phyloP scores from a whole-genome alignment of 352 stramenopile genomes.

The Blastocystis sp. region DNA sequence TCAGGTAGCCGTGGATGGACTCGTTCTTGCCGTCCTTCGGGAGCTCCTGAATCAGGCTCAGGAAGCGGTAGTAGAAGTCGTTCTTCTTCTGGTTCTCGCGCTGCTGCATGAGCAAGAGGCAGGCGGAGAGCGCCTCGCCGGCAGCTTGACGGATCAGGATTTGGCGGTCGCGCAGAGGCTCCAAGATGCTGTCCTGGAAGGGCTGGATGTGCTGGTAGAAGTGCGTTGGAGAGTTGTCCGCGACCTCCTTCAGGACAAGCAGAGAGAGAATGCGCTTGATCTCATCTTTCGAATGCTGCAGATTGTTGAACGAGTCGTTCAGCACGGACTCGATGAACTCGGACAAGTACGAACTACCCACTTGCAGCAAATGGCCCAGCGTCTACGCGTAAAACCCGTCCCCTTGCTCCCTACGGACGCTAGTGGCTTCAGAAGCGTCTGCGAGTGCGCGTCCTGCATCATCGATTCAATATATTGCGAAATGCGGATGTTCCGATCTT shows the following conservation, averaged over 20 bases:
- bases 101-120: conserved; percentile 83
- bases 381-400: conserved; percentile 21
- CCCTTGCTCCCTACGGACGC: conserved; percentile 11
- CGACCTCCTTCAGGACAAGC: conserved; percentile 81
- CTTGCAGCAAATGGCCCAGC: conserved; percentile 63
- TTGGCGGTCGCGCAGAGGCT: conserved; percentile 80
- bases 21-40: conserved; percentile 41
- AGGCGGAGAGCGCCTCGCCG: conserved; percentile 81
- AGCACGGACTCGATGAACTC: conserved; percentile 65
- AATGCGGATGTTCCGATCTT: conserved; percentile 70
- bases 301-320: conserved; percentile 49
- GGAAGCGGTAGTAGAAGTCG: conserved; percentile 88
- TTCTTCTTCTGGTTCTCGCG: conserved; percentile 84
- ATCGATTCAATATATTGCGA: conserved; percentile 38
- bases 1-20: conserved; percentile 73
- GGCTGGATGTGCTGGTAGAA: conserved; percentile 87
- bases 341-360: conserved; percentile 68
- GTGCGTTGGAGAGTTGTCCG: conserved; percentile 82
- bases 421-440: conserved; percentile 35
- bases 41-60: conserved; percentile 84
- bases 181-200: conserved; percentile 87
- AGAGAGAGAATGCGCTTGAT: conserved; percentile 59
- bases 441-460: conserved; percentile 35
- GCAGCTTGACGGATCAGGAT: conserved; percentile 85
- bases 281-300: conserved; percentile 54